These are phyloP conservation scores for Umbelopsis vinacea DNA, from an alignment of 192 early-diverging fungal species.

Conservation along the genomic window DNA sequence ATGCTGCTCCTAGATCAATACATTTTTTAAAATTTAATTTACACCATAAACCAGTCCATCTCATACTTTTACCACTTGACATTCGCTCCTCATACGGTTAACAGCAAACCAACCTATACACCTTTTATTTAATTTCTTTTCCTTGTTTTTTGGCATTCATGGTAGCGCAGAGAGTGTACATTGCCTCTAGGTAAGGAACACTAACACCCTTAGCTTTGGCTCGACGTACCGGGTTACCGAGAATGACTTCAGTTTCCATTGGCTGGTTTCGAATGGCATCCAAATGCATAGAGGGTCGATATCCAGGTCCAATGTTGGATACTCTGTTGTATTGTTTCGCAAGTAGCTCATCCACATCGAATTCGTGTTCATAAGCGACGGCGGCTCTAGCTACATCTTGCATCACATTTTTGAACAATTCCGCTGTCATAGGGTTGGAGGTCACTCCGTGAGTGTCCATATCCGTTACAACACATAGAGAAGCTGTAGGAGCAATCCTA, in stretches of 20 bases:
- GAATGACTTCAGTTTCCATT: conserved; percentile 47
- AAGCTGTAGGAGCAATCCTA: conserved; percentile 71
- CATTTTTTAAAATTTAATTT: too few species aligned
- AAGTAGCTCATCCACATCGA: conserved; percentile 39
- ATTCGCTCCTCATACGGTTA: too few species aligned
- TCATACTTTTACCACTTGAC: too few species aligned
- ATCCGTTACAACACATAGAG: conserved; percentile 61
- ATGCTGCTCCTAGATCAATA: too few species aligned
- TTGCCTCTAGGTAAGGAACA: conserved; percentile 31
- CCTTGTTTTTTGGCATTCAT: conserved; percentile 20
- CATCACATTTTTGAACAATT: conserved; percentile 53
- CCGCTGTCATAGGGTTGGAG: conserved; percentile 45
- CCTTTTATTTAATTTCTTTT: not conserved
- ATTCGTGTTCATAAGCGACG: conserved; percentile 48
- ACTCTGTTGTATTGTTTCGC: conserved; percentile 42
- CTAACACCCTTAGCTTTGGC: conserved; percentile 36
- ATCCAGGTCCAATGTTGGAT: conserved; percentile 36
- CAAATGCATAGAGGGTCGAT: conserved; percentile 49
- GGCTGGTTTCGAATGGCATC: conserved; percentile 28
- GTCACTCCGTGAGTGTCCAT: conserved; percentile 61
- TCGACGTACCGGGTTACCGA: conserved; percentile 38
- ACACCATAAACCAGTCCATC: too few species aligned
- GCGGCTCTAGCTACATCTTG: conserved; percentile 59
- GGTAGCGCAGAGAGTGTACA: conserved; percentile 15
- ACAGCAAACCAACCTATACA: too few species aligned